Evolutionary conservation across 768 basidiomycete genomes (phyloP), one percentile per base, ranked within the genome.

Genomic region (Cystobasidium onofrii): DNA sequence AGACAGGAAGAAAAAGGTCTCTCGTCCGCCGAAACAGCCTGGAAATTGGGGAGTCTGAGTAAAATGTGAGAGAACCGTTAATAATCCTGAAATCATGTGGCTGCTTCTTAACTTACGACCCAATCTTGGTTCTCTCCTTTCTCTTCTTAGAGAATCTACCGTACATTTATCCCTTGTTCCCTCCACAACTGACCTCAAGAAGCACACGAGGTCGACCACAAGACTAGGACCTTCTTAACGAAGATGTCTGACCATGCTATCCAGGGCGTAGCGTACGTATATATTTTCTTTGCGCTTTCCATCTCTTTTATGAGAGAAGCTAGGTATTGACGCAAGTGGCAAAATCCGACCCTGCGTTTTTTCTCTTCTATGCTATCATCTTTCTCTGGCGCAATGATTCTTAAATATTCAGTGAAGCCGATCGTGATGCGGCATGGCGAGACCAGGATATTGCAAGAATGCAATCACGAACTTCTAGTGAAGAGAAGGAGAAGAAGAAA

Each of bases 351-450:
- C 4, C 39, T 39, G 39, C 7, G 15, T 15, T 39, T 55, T 25
- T n/a, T n/a, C n/a, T 55, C 54, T 55, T 55, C 3, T 25, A 61
- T 33, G 57, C 31, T 33, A 61, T 23, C 23, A 39, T 18, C 15
- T 31, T 15, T 31, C 57, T 15, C 57, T 23, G 29, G 25, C 57
- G 17, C n/a, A 25, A 23, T 39, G 31, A 7, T 9, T 9, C 7
- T 57, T n/a, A 13, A 9, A 25, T n/a, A 57, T 13, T 9, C 64
- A 69, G 66, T 43, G 66, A 69, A 31, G 66, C 66, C 66, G 66
- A 41, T 54, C 66, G 66, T 29, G 63, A 64, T 27, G 63, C 23
- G 15, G 36, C 63, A 27, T 64, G 44, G 36, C 39, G 18, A 27
- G 63, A 64, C 34, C 36, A 41, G 20, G 63, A 64, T 36, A 20